Evolutionary conservation across 352 stramenopile genomes (phyloP), one percentile per base, ranked within the genome.

Genomic region (Nothophytophthora sp.): DNA sequence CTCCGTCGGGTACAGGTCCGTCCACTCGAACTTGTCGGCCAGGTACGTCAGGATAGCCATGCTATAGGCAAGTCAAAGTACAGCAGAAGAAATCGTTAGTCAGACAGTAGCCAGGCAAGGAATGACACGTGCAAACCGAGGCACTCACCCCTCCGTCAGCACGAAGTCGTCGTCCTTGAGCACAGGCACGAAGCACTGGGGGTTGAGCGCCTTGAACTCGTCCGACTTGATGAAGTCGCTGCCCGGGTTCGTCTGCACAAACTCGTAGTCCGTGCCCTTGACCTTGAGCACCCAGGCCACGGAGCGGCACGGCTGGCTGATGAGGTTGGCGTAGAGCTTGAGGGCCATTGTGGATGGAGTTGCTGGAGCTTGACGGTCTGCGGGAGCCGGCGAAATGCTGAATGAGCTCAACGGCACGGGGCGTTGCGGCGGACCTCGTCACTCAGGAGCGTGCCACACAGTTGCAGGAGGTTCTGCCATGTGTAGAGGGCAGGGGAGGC

Each of bases 41-140:
- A 78, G 47, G 45, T 73, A 78, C 43, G 45, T 45, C 13, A 78
- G 25, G 48, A 78, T 78, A 22, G 68, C 68, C 22, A 67, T 65
- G 49, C 54, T 65, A 43, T 19, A 50, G 30, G 20, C 11, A 46
- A 22, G 15, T 40, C 23, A 42, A 25, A n/a, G n/a, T n/a, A n/a
- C 18, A 30, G 19, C 15, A 28, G 1, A 16, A 3, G 10, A 10
- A 30, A 12, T 44, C 22, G 29, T 7, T 15, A 3, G 29, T 10
- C 5, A 5, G 3, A 12, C 29, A 12, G 9, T n/a, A 35, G n/a
- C 29, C 3, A 35, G 3, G 29, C 29, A 40, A 9, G 15, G 16
- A 40, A 20, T 22, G 5, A 16, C 8, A 18, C 16, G 7, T 16
- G 11, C n/a, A 24, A 9, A 20, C n/a, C 38, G 37, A 32, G 33